Base-by-base conservation (phyloP, 306 rosid genomes). In the Cicer bijugum region DNA sequence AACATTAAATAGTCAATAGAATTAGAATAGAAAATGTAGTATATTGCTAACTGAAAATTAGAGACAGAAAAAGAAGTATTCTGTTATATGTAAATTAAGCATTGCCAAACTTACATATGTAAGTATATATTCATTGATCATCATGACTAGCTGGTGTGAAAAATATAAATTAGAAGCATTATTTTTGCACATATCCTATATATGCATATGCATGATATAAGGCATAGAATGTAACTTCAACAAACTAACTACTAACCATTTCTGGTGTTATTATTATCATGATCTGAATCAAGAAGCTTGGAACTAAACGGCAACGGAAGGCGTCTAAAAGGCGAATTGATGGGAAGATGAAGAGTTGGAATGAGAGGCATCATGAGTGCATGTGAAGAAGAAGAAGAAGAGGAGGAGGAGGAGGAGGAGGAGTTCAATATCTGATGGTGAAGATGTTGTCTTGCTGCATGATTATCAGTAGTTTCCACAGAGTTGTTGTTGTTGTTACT, bases 351-450 rank as follows among this genome's bases (percentile, higher is more conserved):
- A 33, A 59, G 43, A 59, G 66, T 6, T 4, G 66, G 66, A 37
- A 59, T 59, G 17, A 59, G 33, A 2, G 33, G 33, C 33, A 28
- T 28, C 33, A 28, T 28, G 33, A 28, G 33, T 28, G 33, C 28
- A 23, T 23, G 28, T 23, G 28, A 23, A 23, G 28, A 28, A 28
- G 33, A 28, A 28, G 33, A 23, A 23, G 33, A 23, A 0, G 28
- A 23, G 0, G 33, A 59, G 9, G 53, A 46, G 75, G 88, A 12
- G 9, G 53, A 46, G 75, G 88, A 12, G n/a, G 56, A 44, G 0
- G 90, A 86, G 75, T 74, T 82, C 80, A 87, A 73, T 64, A 88
- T 71, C 75, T 85, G 90, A 74, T 77, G 70, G 69, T 86, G 75
- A 53, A 81, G 4, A 28, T 28, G 33, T 67, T 74, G 84, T 56